phyloP scores from a whole-genome alignment of 371 early-diverging fungal genomes.

The Mucor indicus region DNA sequence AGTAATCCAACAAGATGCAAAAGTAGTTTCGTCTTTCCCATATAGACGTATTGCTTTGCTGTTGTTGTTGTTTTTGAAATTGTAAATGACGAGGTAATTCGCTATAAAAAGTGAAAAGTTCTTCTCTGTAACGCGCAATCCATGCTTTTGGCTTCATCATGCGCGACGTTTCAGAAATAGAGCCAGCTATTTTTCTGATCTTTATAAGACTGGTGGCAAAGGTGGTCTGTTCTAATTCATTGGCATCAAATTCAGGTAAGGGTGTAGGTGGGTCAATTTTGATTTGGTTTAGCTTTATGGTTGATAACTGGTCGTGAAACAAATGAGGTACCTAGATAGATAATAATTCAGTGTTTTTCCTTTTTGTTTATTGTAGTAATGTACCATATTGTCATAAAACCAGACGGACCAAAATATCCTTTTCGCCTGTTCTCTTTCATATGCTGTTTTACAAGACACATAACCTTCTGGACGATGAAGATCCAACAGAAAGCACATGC shows the following conservation, averaged over 20 bases:
- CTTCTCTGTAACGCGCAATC: constrained; percentile 1
- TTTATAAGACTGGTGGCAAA: constrained; percentile 24
- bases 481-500: constrained; percentile 34
- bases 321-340: constrained; percentile 7
- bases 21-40: constrained; percentile 24
- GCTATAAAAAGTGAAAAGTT: constrained; percentile 2
- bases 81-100: not conserved
- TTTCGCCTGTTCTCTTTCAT: constrained; percentile 27
- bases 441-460: constrained; percentile 8
- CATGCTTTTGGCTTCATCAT: constrained; percentile 4
- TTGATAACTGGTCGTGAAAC: constrained; percentile 14
- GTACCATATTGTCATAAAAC: constrained; percentile 36
- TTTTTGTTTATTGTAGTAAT: too few relatives aligned
- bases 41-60: constrained; percentile 1
- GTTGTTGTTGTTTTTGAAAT: constrained; percentile 6
- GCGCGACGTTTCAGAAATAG: constrained; percentile 7
- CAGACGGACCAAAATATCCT: constrained; percentile 37
- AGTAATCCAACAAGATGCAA: constrained; percentile 31
- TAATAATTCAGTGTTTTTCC: too few relatives aligned
- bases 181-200: constrained; percentile 11
- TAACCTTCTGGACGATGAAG: constrained; percentile 30
- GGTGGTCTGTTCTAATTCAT: constrained; percentile 21
- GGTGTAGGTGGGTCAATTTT: constrained; percentile 18
- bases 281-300: constrained; percentile 18
- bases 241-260: constrained; percentile 14